Base-by-base conservation (phyloP, 805 yeast genomes). In the Saturnispora serradocipensis region DNA sequence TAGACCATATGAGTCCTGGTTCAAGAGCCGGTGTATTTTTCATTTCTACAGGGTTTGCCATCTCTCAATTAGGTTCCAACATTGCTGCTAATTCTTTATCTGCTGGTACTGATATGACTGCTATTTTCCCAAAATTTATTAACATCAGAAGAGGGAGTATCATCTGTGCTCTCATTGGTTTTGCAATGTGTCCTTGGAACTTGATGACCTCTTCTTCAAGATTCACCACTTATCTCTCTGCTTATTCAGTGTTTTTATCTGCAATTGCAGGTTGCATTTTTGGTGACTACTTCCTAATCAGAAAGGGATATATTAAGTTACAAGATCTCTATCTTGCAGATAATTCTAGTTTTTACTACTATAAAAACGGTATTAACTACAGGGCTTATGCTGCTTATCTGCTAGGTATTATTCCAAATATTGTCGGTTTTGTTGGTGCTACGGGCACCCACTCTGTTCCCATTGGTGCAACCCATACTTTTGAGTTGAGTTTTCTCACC, bases 101-200 rank as follows among this genome's bases (percentile, higher is more conserved):
- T 48, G 76, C 75, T 30, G 80, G 78, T 34, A 77, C 75, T 63
- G 81, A 76, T 56, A 56, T 77, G 56, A 72, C 78, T 34, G 79
- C 74, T 56, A 57, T 77, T 55, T 67, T 70, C 43, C 80, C 80
- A 39, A 64, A 63, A 49, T 72, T 66, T 54, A 62, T 75, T 54
- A 72, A 71, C 55, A 71, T 76, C 42, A 62, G 64, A 38, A 64
- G 80, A 50, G 83, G 82, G 30, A 73, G 77, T 43, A 62, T 70
- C 58, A 56, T 75, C 45, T 69, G 68, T 45, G 65, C 60, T 7
- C 45, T 59, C 22, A 54, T 67, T 24, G 61, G 71, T 2, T 67
- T 69, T 67, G 67, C 61, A 7, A 61, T 65, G 34, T 68, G 67
- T 53, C 77, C 77, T 20, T 73, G 77, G 77, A 59, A 59, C 22